Base-by-base conservation (phyloP, 208 protist species). In the Acanthamoeba lenticulata region DNA sequence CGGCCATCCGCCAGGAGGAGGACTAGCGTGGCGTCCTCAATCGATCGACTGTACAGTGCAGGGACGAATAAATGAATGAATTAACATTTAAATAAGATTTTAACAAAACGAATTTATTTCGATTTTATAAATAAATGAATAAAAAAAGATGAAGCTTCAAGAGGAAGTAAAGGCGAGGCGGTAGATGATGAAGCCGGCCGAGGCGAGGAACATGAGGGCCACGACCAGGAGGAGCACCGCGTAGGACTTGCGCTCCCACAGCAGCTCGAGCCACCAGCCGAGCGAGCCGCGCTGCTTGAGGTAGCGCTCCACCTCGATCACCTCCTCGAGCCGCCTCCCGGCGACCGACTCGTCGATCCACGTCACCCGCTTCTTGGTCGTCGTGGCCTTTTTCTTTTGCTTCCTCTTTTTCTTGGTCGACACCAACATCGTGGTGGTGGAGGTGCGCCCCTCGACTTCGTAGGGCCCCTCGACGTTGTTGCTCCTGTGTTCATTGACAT, bases 291-390 rank as follows among this genome's bases (percentile, higher is more conserved):
- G 67, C 67, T 77, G 67, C 38, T 34, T 77, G 67, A 77, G 67
- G 67, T 77, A 77, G 67, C 67, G 67, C 67, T 77, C 67, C 29
- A 77, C 67, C 38, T 77, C 67, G 67, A 77, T 77, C 38, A 77
- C 67, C 38, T 77, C 67, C 38, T 36, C 67, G 67, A 77, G 67
- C 7, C 38, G 29, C 29, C 6, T 44, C 9, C 38, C 67, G 24
- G 24, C 67, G 24, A 29, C 34, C 38, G 38, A 77, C 67, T 77
- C 67, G 38, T 77, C 67, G 36, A 77, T 11, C 67, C 67, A 77
- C 29, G 67, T 77, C 67, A 77, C 67, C 38, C 67, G 67, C 38
- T 77, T 77, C 67, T 77, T 69, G 13, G 47, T 15, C 47, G 47
- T 15, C 47, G 47, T 65, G 27, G 55, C 13, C 27, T 24, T 65